Conservation (phyloP, 2,329 filamentous ascomycete genomes). For the Grosmannia clavigera region DNA sequence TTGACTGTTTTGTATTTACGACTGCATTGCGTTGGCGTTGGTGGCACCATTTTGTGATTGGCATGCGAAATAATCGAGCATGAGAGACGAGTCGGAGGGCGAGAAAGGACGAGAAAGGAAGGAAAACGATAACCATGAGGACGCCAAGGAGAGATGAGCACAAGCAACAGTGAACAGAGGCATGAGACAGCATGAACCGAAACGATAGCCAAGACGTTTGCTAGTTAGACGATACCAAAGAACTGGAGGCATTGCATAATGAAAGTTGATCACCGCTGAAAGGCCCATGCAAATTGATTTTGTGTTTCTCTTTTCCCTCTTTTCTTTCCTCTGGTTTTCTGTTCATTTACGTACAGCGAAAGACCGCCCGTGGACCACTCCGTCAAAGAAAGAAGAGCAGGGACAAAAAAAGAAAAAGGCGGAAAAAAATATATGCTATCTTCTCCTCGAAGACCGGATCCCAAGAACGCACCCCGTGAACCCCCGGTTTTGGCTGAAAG, state of each 20-base stretch:
- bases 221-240: not conserved
- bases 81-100: no score
- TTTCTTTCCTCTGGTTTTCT: conserved; percentile 2
- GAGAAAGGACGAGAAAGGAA: not conserved
- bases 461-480: conserved; percentile 2
- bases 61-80: no score
- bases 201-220: no score
- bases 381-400: conserved; percentile 2
- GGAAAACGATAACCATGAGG: not conserved
- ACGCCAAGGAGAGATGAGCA: not conserved
- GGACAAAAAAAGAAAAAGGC: not conserved
- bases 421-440: not conserved
- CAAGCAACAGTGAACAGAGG: not conserved
- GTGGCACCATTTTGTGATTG: not conserved
- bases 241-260: not conserved
- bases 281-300: not conserved
- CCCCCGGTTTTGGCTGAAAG: not conserved
- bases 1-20: not conserved
- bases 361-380: not conserved
- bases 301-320: not conserved
- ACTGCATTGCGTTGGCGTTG: not conserved
- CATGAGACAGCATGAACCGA: not conserved
- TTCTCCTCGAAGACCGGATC: conserved; percentile 1
- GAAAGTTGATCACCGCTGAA: not conserved
- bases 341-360: not conserved